These are phyloP conservation scores for Lindgomyces ingoldianus DNA, from an alignment of 495 filamentous ascomycete species.

Conservation along the genomic window DNA sequence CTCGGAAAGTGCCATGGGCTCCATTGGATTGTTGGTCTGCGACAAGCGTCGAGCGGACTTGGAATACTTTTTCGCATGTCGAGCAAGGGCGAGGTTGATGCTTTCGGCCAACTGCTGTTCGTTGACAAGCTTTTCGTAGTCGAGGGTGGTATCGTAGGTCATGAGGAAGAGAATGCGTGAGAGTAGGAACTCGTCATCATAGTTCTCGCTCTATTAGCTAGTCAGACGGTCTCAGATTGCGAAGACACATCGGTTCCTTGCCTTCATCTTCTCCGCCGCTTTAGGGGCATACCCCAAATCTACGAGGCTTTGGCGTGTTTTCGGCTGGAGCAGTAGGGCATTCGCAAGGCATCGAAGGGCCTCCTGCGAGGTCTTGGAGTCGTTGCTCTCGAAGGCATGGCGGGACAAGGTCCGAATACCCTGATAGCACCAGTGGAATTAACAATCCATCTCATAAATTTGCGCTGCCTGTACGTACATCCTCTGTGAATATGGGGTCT, in stretches of 20 bases:
- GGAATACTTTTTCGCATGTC: constrained; percentile 65
- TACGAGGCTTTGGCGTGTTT: constrained; percentile 77
- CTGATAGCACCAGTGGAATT: constrained; percentile 47
- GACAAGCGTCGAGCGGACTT: constrained; percentile 37
- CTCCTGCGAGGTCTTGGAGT: constrained; percentile 64
- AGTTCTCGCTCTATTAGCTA: constrained; percentile 59
- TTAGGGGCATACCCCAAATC: constrained; percentile 73
- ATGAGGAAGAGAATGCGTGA: constrained; percentile 81
- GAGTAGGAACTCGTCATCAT: constrained; percentile 85
- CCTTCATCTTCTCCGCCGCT: constrained; percentile 70
- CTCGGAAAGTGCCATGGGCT: constrained; percentile 78
- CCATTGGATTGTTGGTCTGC: constrained; percentile 56
- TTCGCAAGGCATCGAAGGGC: constrained; percentile 88
- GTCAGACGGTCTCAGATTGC: not conserved
- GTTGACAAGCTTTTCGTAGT: constrained; percentile 69
- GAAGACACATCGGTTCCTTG: constrained; percentile 30
- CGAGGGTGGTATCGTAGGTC: constrained; percentile 76
- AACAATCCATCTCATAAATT: not conserved
- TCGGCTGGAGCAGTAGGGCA: constrained; percentile 68
- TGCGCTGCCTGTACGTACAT: constrained; percentile 52
- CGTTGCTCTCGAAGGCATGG: constrained; percentile 67
- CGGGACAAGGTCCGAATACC: constrained; percentile 71
- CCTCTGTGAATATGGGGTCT: constrained; percentile 76
- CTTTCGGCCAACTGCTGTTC: constrained; percentile 68
- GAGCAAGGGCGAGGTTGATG: constrained; percentile 60